phyloP scores from a whole-genome alignment of 1,284 basidiomycete genomes.

The Xerocomus nothofagi region DNA sequence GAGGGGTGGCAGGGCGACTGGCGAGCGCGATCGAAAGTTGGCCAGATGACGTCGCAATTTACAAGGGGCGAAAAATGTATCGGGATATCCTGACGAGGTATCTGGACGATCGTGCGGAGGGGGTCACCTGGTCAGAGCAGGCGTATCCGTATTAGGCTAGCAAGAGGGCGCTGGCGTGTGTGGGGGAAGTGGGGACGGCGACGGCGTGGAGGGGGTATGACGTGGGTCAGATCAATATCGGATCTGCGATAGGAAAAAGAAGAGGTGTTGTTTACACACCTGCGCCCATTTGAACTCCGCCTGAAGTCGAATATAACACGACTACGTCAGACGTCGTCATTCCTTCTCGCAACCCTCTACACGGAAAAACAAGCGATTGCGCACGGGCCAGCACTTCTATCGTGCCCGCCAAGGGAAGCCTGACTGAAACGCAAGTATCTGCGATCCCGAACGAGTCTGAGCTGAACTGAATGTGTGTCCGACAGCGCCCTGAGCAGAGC shows the following conservation, averaged over 20 bases:
- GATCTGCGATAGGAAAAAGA: slow-evolving; percentile 37
- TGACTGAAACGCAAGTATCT: slow-evolving; percentile 27
- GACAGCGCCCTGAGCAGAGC: slow-evolving; percentile 19
- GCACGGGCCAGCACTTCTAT: slow-evolving; percentile 38
- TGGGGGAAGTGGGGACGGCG: not conserved
- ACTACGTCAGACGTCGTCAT: slow-evolving; percentile 42
- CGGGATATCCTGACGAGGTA: slow-evolving; percentile 44
- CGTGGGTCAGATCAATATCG: slow-evolving; percentile 38
- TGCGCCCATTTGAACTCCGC: slow-evolving; percentile 34
- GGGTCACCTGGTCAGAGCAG: slow-evolving; percentile 8
- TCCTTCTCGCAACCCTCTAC: slow-evolving; percentile 35
- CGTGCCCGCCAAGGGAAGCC: slow-evolving; percentile 1
- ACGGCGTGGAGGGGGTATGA: slow-evolving; percentile 29
- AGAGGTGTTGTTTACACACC: slow-evolving; percentile 1
- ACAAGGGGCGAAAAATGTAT: slow-evolving; percentile 61
- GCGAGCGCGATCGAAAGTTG: slow-evolving; percentile 68
- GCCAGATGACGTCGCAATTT: slow-evolving; percentile 61
- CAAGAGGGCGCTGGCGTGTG: too few species aligned
- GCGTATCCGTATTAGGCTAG: slow-evolving; percentile 18
- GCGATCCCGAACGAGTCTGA: slow-evolving; percentile 28
- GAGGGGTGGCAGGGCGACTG: slow-evolving; percentile 65
- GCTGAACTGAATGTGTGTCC: slow-evolving; percentile 22
- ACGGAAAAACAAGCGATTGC: slow-evolving; percentile 26
- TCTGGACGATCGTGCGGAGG: slow-evolving; percentile 45
- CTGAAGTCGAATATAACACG: slow-evolving; percentile 41